phyloP scores from a whole-genome alignment of 306 rosid genomes.

The Vicia villosa region DNA sequence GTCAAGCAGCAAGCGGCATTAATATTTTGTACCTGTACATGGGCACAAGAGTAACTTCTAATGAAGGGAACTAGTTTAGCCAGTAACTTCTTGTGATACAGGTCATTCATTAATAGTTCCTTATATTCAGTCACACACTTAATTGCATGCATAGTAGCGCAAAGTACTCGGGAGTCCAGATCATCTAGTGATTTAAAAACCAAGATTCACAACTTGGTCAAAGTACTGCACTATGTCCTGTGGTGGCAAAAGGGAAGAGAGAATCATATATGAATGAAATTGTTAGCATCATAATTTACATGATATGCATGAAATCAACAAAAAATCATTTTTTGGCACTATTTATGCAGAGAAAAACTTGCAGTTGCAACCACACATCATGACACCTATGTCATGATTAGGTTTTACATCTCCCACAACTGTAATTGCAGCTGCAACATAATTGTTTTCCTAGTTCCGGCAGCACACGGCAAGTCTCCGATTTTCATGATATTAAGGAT shows the following conservation, averaged over 20 bases:
- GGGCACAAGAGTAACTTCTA: too few species aligned
- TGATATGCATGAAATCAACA: neutral
- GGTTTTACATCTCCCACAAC: neutral
- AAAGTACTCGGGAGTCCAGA: slow-evolving; percentile 16
- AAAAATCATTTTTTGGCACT: neutral
- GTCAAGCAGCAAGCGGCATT: too few species aligned
- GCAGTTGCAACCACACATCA: neutral
- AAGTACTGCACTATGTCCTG: neutral
- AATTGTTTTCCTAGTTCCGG: too few species aligned
- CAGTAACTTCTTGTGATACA: too few species aligned
- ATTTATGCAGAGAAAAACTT: neutral
- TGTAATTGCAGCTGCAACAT: too few species aligned
- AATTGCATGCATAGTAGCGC: slow-evolving; percentile 37
- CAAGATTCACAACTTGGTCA: neutral
- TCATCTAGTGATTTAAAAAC: slow-evolving; percentile 9
- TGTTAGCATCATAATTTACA: neutral
- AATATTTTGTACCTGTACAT: too few species aligned
- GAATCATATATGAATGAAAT: too few species aligned
- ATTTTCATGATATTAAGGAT: neutral
- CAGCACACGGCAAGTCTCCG: neutral
- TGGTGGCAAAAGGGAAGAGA: neutral
- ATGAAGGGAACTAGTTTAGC: too few species aligned
- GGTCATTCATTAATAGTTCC: too few species aligned
- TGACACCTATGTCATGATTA: neutral
- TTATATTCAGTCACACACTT: neutral